These are phyloP conservation scores for Neurospora sp. DNA, from an alignment of 495 filamentous ascomycete species.

Conservation along the genomic window DNA sequence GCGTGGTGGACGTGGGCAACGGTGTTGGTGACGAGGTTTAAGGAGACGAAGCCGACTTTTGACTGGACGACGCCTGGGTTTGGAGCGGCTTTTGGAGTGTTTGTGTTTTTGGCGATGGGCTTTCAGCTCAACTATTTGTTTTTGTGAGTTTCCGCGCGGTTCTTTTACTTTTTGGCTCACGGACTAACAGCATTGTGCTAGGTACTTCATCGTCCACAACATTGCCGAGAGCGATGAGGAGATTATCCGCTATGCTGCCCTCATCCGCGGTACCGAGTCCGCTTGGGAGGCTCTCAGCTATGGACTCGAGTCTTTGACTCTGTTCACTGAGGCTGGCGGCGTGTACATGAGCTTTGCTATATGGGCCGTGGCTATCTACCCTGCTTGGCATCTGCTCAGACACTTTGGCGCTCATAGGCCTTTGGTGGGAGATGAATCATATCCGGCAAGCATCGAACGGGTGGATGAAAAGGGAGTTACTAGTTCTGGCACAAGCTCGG, in stretches of 20 bases:
- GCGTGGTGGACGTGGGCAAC: constrained; percentile 55
- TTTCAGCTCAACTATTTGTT: constrained; percentile 59
- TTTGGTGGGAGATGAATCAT: background rate
- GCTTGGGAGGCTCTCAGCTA: constrained; percentile 55
- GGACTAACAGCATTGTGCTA: too few relatives aligned
- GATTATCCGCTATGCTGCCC: constrained; percentile 48
- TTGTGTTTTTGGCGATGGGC: constrained; percentile 45
- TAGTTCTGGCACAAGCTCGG: background rate
- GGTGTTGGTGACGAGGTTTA: constrained; percentile 43
- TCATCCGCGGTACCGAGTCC: constrained; percentile 52
- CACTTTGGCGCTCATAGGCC: constrained; percentile 31
- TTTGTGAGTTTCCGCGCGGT: constrained; percentile 28
- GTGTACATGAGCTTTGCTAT: constrained; percentile 55
- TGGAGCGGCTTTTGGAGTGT: constrained; percentile 47
- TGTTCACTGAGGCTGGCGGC: constrained; percentile 49
- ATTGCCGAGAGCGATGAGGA: constrained; percentile 45
- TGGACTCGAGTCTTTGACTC: constrained; percentile 42
- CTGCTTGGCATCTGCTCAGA: constrained; percentile 49
- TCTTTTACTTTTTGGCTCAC: too few relatives aligned
- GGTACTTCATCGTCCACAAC: constrained; percentile 53
- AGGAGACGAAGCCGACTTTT: constrained; percentile 37
- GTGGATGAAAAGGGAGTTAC: background rate
- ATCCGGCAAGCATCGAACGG: background rate
- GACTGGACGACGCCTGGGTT: constrained; percentile 50
- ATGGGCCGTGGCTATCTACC: constrained; percentile 46